Conservation (phyloP, 495 filamentous ascomycete species). For the Penicillium canescens region DNA sequence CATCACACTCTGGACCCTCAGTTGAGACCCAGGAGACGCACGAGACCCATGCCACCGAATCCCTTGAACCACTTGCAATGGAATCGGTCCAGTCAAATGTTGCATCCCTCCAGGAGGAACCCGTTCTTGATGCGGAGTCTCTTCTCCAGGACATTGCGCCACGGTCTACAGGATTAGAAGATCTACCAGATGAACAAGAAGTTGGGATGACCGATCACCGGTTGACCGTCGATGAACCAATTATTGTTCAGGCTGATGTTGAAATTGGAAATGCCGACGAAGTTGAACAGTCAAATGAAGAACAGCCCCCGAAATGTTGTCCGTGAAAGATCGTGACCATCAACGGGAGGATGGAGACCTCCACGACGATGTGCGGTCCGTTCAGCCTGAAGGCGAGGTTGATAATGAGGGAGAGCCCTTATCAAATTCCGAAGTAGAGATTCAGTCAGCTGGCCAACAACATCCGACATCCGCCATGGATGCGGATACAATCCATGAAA, state of each 20-base stretch:
- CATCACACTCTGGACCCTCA: not conserved
- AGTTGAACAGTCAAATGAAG: not conserved
- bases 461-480: not conserved
- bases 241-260: not conserved
- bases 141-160: not conserved
- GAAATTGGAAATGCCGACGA: not conserved
- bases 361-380: slow-evolving; percentile 1
- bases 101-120: not conserved
- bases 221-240: not conserved
- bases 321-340: no score
- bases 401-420: not conserved
- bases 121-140: not conserved
- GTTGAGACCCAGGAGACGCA: not conserved
- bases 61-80: not conserved
- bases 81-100: not conserved
- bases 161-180: not conserved
- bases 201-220: not conserved
- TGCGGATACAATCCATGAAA: slow-evolving; percentile 2
- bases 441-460: not conserved
- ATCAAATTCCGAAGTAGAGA: not conserved
- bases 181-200: not conserved
- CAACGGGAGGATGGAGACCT: not conserved
- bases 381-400: not conserved
- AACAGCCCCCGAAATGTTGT: not conserved
- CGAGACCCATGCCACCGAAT: not conserved